Evolutionary conservation across 2,329 filamentous ascomycete genomes (phyloP).

Genomic region (Ascocoryne sarcoides): DNA sequence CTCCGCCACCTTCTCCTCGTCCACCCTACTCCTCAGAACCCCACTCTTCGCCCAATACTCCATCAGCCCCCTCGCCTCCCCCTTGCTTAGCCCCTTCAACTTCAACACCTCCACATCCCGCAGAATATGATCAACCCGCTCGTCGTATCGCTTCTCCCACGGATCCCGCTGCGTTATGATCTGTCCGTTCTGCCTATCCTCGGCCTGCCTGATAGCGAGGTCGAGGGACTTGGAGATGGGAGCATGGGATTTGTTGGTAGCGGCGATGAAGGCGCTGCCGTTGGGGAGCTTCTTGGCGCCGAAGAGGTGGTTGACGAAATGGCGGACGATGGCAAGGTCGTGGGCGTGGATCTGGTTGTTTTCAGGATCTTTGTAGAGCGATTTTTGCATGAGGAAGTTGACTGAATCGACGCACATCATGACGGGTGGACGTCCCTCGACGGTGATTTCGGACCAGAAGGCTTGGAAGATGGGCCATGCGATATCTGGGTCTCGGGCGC

Average conservation of each 20-base stretch:
- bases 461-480: slow-evolving; percentile 76
- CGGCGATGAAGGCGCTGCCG: slow-evolving; percentile 70
- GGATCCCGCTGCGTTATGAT: slow-evolving; percentile 37
- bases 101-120: slow-evolving; percentile 43
- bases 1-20: slow-evolving; percentile 64
- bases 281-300: slow-evolving; percentile 52
- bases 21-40: slow-evolving; percentile 60
- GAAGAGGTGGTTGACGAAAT: slow-evolving; percentile 65
- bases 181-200: slow-evolving; percentile 31
- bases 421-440: slow-evolving; percentile 42
- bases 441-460: slow-evolving; percentile 70
- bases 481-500: slow-evolving; percentile 64
- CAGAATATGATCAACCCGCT: slow-evolving; percentile 45
- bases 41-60: slow-evolving; percentile 92
- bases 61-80: slow-evolving; percentile 69
- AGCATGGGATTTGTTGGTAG: slow-evolving; percentile 64
- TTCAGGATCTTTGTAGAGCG: slow-evolving; percentile 63
- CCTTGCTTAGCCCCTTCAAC: slow-evolving; percentile 60
- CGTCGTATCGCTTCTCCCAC: slow-evolving; percentile 48
- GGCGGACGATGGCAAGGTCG: slow-evolving; percentile 66
- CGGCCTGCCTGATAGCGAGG: slow-evolving; percentile 52
- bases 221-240: slow-evolving; percentile 58
- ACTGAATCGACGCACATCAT: slow-evolving; percentile 74
- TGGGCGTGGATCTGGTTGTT: slow-evolving; percentile 75
- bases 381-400: slow-evolving; percentile 69